Evolutionary conservation across 2,329 filamentous ascomycete genomes (phyloP), one percentile per base, ranked within the genome.

Genomic region (Nothophoma quercina): DNA sequence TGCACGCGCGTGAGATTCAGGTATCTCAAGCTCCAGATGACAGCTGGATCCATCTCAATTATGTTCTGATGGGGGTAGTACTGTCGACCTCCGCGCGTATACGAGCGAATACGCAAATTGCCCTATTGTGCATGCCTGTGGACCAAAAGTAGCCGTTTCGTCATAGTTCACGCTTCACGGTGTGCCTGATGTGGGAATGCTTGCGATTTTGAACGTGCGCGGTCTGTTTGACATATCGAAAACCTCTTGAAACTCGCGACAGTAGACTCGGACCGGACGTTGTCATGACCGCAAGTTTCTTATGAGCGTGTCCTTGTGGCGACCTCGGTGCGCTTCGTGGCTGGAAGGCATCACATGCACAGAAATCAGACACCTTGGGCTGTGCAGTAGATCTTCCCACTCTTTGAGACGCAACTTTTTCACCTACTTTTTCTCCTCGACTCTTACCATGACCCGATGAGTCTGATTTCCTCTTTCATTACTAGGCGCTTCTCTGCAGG

Each of bases 401-500:
- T 18, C 33, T 47, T 19, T 15, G 7, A 21, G n/a, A 25, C 25
- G 26, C 25, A 32, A 26, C 36, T 32, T 39, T 38, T 38, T 23
- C 26, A 29, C 25, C 32, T 38, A 15, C 47, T 32, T 35, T n/a
- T 28, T 25, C 15, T 12, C 32, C 32, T 43, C 12, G 34, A 15
- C 40, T 35, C 46, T 28, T 34, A 52, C 29, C 29, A 70, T 69
- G 63, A 45, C 58, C 61, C 60, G 48, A 75, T 77, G 74, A 76
- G 68, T 62, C 58, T 75, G 48, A 66, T 77, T 33, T 72, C 72
- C 39, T 74, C 73, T 12, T 74, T 75, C 48, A 65, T 77, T 59
- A 68, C 76, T 57, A 72, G 73, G 23, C 69, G 74, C 26, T 71
- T 77, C 51, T 77, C 73, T 28, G n/a, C n/a, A n/a, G 65, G 64